These are phyloP conservation scores for Rhizophora apiculata DNA, from an alignment of 345 rosid genomes.

Conservation along the genomic window DNA sequence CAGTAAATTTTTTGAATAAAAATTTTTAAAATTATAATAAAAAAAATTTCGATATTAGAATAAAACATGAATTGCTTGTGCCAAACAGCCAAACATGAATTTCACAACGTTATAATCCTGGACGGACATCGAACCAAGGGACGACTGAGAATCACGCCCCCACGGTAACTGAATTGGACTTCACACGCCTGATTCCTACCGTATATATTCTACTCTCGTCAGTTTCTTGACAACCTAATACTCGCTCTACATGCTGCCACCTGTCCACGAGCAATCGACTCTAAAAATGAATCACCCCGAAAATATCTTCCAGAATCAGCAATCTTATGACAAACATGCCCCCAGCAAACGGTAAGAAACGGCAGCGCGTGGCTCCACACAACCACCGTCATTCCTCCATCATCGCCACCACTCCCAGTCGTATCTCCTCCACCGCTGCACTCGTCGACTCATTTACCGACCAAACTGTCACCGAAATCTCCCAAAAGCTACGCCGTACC, in stretches of 20 bases:
- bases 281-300: not conserved
- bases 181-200: too few species aligned
- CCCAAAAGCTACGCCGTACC: constrained; percentile 39
- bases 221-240: too few species aligned
- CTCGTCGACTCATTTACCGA: constrained; percentile 17
- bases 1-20: too few species aligned
- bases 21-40: too few species aligned
- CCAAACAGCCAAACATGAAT: too few species aligned
- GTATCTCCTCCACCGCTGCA: constrained; percentile 30
- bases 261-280: not conserved
- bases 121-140: too few species aligned
- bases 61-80: too few species aligned
- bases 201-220: too few species aligned
- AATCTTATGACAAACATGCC: constrained; percentile 22
- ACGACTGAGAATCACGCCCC: too few species aligned
- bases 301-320: not conserved
- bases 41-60: too few species aligned
- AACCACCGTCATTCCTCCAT: constrained; percentile 23
- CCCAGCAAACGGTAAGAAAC: constrained; percentile 33
- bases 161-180: too few species aligned
- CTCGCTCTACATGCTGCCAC: constrained; percentile 1
- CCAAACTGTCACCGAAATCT: constrained; percentile 21
- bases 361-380: constrained; percentile 30
- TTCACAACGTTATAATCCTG: too few species aligned
- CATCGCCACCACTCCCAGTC: constrained; percentile 16